Evolutionary conservation across 192 early-diverging fungal species (phyloP), one percentile per base, ranked within the genome.

Genomic region (Rhizoclosmatium globosum): DNA sequence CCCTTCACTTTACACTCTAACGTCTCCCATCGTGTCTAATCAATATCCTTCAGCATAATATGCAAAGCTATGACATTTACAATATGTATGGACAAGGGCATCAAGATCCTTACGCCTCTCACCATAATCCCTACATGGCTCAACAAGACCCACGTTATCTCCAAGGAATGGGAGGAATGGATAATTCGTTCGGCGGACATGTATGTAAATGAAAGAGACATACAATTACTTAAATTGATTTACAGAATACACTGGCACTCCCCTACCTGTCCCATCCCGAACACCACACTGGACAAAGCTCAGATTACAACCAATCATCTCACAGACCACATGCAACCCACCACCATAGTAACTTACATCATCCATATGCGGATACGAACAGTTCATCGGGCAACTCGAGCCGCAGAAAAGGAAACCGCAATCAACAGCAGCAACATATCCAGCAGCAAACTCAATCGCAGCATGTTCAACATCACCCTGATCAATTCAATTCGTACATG

Each of bases 281-380:
- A 68, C 67, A 19, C 9, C 31, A 15, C 31, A 38, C 23, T 31
- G 19, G 45, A 68, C 13, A 7, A 0, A 53, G 50, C 17, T 46
- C 39, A 48, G 61, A 76, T 47, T 66, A 67, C 64, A 53, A 45
- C 21, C 74, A 64, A 67, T 64, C 64, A 4, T 67, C 64, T 15
- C 74, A 76, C 44, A 64, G 74, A 47, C 74, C 61, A 3, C 72
- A 74, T n/a, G 39, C 56, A 41, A 48, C 45, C 45, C 64, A 64
- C 21, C 74, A 47, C 43, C 73, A 75, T 43, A 13, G 19, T 0
- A 39, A 21, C 21, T 11, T 64, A 6, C 74, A 56, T 2, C 74
- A 76, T 50, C 74, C 64, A 42, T 76, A 67, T 19, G 74, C 64
- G 50, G 47, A 76, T 11, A 15, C 0, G 58, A 64, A 43, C 67